Base-by-base conservation (phyloP, 148 eudicot genomes). In the Rhododendron molle region DNA sequence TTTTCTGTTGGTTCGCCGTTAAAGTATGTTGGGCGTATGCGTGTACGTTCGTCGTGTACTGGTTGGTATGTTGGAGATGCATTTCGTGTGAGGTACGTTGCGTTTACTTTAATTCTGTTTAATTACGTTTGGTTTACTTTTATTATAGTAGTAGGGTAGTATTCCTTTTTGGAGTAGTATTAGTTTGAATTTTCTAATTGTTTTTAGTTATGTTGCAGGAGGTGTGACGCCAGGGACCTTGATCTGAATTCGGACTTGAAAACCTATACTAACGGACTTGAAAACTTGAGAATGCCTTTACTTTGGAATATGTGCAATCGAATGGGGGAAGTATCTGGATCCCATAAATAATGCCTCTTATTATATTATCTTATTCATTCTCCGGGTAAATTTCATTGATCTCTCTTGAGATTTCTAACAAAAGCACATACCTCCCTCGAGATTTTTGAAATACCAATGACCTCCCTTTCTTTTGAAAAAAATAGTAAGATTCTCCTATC, bases 31-130 rank as follows among this genome's bases (percentile, higher is more conserved):
- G 40, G 43, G 32, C 78, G 26, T 18, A 28, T 54, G 21, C 82
- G 58, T 80, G 18, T 49, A 21, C 38, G 58, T 44, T 47, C 36
- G 58, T 21, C 43, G 20, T 30, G 13, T 78, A 7, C 72, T 67
- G 20, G 69, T 52, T 67, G 20, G 69, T 52, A 34, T 52, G 58
- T 21, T 52, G 9, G 76, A 28, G 62, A 52, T 85, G 49, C 83
- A 72, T 86, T 54, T 34, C 56, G 73, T 81, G n/a, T 2, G 36
- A 80, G 80, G 81, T 86, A 81, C 47, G 47, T 34, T 81, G 52
- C 46, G 46, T 69, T 69, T 36, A 8, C 76, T 30, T 12, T 65
- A 26, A 1, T 71, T 71, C 76, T 1, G 18, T 71, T 71, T 71
- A 71, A 9, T 9, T 32, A 32, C 40, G 76, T 32, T 72, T 40